A percentile compares a stretch with the other conserved stretches of the same genome.
These are phyloP conservation scores for Candida verbasci DNA, from an alignment of 805 yeast genomes.

Conservation along the genomic window DNA sequence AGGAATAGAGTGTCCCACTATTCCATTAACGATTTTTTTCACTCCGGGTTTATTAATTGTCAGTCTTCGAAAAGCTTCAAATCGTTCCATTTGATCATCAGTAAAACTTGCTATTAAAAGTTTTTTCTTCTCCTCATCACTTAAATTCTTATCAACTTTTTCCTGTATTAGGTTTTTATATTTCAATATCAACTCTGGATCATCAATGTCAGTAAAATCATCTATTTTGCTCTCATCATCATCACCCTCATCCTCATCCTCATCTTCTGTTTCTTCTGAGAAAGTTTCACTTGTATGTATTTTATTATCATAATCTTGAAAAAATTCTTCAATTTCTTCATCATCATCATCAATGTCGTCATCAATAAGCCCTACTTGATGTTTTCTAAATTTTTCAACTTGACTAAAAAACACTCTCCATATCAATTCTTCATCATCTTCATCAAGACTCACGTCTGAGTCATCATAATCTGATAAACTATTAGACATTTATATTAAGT, in stretches of 20 bases:
- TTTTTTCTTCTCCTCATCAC: conserved; percentile 54
- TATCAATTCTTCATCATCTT: conserved; percentile 42
- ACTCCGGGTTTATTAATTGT: conserved; percentile 60
- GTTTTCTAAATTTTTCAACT: conserved; percentile 11
- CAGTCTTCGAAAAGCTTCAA: conserved; percentile 82
- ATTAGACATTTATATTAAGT: no score
- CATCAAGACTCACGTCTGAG: conserved; percentile 37
- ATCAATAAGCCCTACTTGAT: conserved; percentile 2
- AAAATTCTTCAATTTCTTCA: conserved; percentile 5
- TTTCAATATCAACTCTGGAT: conserved; percentile 24
- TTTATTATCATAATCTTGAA: conserved; percentile 3
- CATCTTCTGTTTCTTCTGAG: conserved; percentile 6
- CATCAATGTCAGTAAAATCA: conserved; percentile 33
- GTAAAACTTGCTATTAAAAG: conserved; percentile 69
- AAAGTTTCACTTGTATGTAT: conserved; percentile 5
- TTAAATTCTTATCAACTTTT: conserved; percentile 20
- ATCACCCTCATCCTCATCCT: conserved; percentile 4
- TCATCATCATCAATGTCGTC: conserved; percentile 6
- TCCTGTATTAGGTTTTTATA: conserved; percentile 29
- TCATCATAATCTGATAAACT: background rate
- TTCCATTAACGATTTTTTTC: conserved; percentile 73
- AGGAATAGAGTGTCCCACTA: conserved; percentile 74
- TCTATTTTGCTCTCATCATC: conserved; percentile 17
- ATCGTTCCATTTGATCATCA: conserved; percentile 79
- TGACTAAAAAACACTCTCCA: conserved; percentile 38